A percentile compares a stretch with the other conserved stretches of the same genome.
These are phyloP conservation scores for Antrodiella citrinella DNA, from an alignment of 768 basidiomycete species.

Conservation along the genomic window DNA sequence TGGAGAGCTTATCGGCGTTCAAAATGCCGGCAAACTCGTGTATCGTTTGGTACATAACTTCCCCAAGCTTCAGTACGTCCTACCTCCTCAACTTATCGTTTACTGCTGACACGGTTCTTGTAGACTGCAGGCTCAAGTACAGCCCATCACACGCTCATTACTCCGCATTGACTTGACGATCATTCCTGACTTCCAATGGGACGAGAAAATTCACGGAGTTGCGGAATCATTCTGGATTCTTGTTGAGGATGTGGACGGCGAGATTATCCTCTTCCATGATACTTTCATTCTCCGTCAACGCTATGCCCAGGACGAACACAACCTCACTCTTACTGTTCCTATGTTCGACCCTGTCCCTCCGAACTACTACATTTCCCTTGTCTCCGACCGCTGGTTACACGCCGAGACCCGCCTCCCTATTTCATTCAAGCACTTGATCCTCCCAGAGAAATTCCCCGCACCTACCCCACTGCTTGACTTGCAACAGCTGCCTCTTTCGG, in stretches of 20 bases:
- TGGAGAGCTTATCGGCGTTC: constrained; percentile 90
- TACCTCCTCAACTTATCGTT: background rate
- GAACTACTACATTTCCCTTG: constrained; percentile 93
- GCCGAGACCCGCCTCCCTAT: constrained; percentile 91
- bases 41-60: constrained; percentile 93
- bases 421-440: constrained; percentile 95
- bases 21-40: constrained; percentile 86
- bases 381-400: constrained; percentile 95
- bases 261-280: constrained; percentile 93
- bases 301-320: constrained; percentile 91
- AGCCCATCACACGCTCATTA: constrained; percentile 91
- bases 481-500: constrained; percentile 81
- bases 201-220: constrained; percentile 83
- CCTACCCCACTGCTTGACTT: constrained; percentile 92
- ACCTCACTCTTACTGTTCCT: constrained; percentile 87
- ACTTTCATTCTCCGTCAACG: constrained; percentile 85
- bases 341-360: constrained; percentile 98
- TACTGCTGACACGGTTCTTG: background rate
- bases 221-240: constrained; percentile 90
- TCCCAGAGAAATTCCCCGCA: constrained; percentile 93
- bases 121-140: constrained; percentile 90
- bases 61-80: constrained; percentile 80
- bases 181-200: constrained; percentile 98
- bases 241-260: constrained; percentile 96
- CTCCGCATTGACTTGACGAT: constrained; percentile 91